Base-by-base conservation (phyloP, 345 rosid species). In the Hevea brasiliensis region DNA sequence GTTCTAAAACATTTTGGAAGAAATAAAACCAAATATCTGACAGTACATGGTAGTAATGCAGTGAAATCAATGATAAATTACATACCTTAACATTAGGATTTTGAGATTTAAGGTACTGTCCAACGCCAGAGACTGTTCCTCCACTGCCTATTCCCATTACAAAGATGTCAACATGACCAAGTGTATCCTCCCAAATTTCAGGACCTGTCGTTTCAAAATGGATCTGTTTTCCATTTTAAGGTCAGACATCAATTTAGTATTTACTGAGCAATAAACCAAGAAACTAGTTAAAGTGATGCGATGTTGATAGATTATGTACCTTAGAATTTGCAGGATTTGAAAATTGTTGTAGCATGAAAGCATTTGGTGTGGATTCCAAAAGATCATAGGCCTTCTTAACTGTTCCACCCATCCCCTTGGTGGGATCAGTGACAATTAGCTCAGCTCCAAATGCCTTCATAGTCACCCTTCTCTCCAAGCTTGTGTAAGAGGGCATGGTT, bases 121-220 rank as follows among this genome's bases (percentile, higher is more conserved):
- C 97, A 24, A 95, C 99, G 1, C 99, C 99, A 21, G 96, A 81
- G 29, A 95, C 99, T 0, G 99, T 95, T 37, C 99, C 99, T 54
- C 99, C 99, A 65, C 99, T 92, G 47, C 98, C 99, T 29, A 95
- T 92, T 75, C 99, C 99, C 98, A 92, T 95, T 24, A 95, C 89
- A 53, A 92, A 95, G 35, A 95, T 92, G 74, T 95, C 99, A 0
- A 95, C 98, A 72, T 89, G 81, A 14, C 99, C 97, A 65, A 79
- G 83, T 4, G 99, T 89, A 58, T 92, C 99, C 80, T 92, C 99
- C 99, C 99, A 95, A 75, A 95, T 92, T 81, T 95, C 98, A 77
- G 96, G 99, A 41, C 99, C 98, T 1, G 99, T 95, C 0, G 99
- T 95, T 54, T 95, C 98, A 77, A 80, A 95, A 79, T 95, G 99